These are phyloP conservation scores for Cyathus striatus DNA, from an alignment of 768 basidiomycete genomes.

Conservation along the genomic window DNA sequence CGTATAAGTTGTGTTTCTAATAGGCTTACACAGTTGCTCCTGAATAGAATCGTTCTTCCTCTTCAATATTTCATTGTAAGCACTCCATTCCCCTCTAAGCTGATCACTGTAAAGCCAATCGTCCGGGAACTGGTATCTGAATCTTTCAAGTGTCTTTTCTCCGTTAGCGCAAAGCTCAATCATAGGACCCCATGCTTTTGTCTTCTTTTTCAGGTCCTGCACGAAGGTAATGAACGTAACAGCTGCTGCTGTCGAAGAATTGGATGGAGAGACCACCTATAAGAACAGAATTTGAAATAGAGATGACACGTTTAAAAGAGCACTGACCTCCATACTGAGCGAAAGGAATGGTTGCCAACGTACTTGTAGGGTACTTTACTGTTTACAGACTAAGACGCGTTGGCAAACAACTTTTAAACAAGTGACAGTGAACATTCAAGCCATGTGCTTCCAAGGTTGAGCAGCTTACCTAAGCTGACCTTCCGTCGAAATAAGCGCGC, in stretches of 20 bases:
- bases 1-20: not conserved
- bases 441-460: no score
- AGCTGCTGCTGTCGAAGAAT: slow-evolving; percentile 94
- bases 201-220: slow-evolving; percentile 97
- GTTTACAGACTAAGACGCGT: no score
- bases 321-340: slow-evolving; percentile 37
- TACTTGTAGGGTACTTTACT: no score
- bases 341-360: not conserved
- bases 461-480: no score
- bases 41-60: slow-evolving; percentile 98
- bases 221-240: slow-evolving; percentile 99
- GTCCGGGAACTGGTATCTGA: slow-evolving; percentile 92
- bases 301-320: not conserved
- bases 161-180: slow-evolving; percentile 92
- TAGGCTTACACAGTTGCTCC: slow-evolving; percentile 87
- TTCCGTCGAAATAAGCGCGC: no score
- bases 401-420: no score
- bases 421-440: no score
- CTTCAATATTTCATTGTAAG: slow-evolving; percentile 96
- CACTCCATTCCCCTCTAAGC: slow-evolving; percentile 95
- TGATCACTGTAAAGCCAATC: slow-evolving; percentile 99
- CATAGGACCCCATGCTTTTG: slow-evolving; percentile 94
- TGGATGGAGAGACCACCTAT: slow-evolving; percentile 68
- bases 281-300: slow-evolving; percentile 3
- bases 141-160: slow-evolving; percentile 95